Evolutionary conservation across 2,329 filamentous ascomycete species (phyloP).

Genomic region (Microcera coccophila): DNA sequence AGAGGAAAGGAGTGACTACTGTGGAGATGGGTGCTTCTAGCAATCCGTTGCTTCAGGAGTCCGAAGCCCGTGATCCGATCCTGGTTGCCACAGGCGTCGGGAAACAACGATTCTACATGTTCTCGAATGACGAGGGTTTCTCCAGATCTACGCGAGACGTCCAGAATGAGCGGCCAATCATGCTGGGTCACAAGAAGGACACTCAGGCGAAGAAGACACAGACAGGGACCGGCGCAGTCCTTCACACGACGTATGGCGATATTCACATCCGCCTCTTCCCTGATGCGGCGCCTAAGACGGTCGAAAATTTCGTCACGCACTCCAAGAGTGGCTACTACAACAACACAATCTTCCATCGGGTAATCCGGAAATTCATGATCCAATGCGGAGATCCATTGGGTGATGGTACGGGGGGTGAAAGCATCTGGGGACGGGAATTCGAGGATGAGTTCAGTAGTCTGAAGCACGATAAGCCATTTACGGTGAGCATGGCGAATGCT

Average conservation of each 20-base stretch:
- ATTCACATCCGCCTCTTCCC: slow-evolving; percentile 92
- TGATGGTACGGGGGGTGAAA: slow-evolving; percentile 82
- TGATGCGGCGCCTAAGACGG: slow-evolving; percentile 85
- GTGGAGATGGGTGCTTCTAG: slow-evolving; percentile 95
- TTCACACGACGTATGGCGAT: slow-evolving; percentile 93
- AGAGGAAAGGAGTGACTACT: slow-evolving; percentile 89
- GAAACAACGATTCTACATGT: slow-evolving; percentile 96
- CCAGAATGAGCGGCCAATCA: slow-evolving; percentile 87
- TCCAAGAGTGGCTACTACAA: slow-evolving; percentile 92
- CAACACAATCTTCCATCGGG: slow-evolving; percentile 92
- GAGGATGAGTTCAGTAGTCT: slow-evolving; percentile 89
- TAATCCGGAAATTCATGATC: slow-evolving; percentile 99
- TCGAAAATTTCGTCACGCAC: slow-evolving; percentile 97
- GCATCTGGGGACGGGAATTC: slow-evolving; percentile 92
- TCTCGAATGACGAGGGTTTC: slow-evolving; percentile 82
- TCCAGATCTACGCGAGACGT: slow-evolving; percentile 83
- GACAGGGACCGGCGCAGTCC: slow-evolving; percentile 71
- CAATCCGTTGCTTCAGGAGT: slow-evolving; percentile 89
- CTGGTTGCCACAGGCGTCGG: slow-evolving; percentile 77
- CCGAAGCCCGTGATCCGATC: slow-evolving; percentile 86
- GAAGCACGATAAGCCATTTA: slow-evolving; percentile 94
- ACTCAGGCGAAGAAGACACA: slow-evolving; percentile 57
- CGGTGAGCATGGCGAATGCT: slow-evolving; percentile 95
- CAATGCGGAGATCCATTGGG: slow-evolving; percentile 93
- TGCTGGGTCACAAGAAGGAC: slow-evolving; percentile 55